These are phyloP conservation scores for Aureobasidium subglaciale DNA, from an alignment of 2,329 filamentous ascomycete genomes.

Conservation along the genomic window DNA sequence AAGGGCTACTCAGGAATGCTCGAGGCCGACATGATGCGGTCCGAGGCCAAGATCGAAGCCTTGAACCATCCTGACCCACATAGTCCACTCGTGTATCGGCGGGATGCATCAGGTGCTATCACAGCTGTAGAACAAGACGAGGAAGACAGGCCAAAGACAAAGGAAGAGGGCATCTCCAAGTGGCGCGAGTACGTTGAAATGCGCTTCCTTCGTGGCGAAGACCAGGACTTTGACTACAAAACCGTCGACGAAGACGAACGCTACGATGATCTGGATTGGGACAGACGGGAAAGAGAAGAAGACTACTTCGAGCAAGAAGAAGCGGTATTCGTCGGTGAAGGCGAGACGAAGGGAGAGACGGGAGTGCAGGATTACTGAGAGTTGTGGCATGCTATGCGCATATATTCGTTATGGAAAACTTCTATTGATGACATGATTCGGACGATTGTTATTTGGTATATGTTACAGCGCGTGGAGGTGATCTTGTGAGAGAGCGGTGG, in stretches of 20 bases:
- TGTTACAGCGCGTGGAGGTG: slow-evolving; percentile 6
- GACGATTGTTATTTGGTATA: slow-evolving; percentile 2
- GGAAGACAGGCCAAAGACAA: slow-evolving; percentile 46
- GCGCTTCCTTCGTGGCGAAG: slow-evolving; percentile 67
- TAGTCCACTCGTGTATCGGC: slow-evolving; percentile 43
- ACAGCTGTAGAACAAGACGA: slow-evolving; percentile 51
- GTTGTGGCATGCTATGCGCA: not conserved
- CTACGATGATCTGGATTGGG: slow-evolving; percentile 58
- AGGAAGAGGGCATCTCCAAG: slow-evolving; percentile 58
- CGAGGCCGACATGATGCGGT: slow-evolving; percentile 68
- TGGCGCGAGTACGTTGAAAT: slow-evolving; percentile 68
- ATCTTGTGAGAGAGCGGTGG: not conserved
- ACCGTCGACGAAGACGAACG: slow-evolving; percentile 64
- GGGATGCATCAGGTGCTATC: slow-evolving; percentile 49
- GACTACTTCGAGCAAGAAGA: slow-evolving; percentile 76
- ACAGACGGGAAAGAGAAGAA: slow-evolving; percentile 59
- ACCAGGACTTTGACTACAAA: slow-evolving; percentile 71
- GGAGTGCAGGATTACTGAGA: slow-evolving; percentile 41
- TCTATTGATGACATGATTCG: slow-evolving; percentile 10
- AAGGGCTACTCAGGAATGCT: slow-evolving; percentile 76
- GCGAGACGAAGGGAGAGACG: slow-evolving; percentile 37
- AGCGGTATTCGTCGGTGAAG: slow-evolving; percentile 27
- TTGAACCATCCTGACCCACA: slow-evolving; percentile 48
- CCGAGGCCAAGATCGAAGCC: slow-evolving; percentile 66
- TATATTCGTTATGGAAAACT: slow-evolving; percentile 1